Conservation (phyloP, 352 stramenopile genomes). For the Phytophthora nicotianae region DNA sequence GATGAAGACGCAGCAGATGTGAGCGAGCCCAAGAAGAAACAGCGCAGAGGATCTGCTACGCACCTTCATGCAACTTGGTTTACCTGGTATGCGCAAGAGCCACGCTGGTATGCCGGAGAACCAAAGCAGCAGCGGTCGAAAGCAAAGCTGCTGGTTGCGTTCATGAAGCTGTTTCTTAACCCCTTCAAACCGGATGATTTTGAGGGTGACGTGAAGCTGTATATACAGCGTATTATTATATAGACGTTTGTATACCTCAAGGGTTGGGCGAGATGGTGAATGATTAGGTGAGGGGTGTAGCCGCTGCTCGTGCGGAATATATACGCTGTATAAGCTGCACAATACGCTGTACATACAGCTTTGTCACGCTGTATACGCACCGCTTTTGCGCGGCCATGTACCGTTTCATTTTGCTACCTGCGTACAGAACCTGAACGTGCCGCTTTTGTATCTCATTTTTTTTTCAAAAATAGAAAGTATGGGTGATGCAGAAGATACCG, state of each 20-base stretch:
- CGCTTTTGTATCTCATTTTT: too few species aligned
- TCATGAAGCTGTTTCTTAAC: neutral
- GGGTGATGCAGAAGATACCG: too few species aligned
- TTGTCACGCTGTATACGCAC: too few species aligned
- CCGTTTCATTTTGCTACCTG: too few species aligned
- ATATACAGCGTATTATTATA: conserved; percentile 17
- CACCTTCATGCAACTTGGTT: neutral
- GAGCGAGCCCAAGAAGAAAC: neutral
- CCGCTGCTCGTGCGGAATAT: too few species aligned
- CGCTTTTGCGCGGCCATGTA: too few species aligned
- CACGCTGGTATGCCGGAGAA: neutral
- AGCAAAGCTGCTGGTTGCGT: neutral
- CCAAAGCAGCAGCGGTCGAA: neutral
- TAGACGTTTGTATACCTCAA: conserved; percentile 7
- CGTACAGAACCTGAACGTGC: too few species aligned
- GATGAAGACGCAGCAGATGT: too few species aligned
- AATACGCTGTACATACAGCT: too few species aligned
- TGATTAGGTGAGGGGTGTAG: conserved; percentile 4
- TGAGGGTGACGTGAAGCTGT: conserved; percentile 2
- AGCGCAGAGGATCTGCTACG: neutral
- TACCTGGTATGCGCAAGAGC: neutral
- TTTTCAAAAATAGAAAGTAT: too few species aligned
- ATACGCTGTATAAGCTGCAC: too few species aligned
- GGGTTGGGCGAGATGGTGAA: neutral
- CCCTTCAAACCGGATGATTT: conserved; percentile 13